These are phyloP conservation scores for Rhizopogon sp. DNA, from an alignment of 768 basidiomycete species.

Conservation along the genomic window DNA sequence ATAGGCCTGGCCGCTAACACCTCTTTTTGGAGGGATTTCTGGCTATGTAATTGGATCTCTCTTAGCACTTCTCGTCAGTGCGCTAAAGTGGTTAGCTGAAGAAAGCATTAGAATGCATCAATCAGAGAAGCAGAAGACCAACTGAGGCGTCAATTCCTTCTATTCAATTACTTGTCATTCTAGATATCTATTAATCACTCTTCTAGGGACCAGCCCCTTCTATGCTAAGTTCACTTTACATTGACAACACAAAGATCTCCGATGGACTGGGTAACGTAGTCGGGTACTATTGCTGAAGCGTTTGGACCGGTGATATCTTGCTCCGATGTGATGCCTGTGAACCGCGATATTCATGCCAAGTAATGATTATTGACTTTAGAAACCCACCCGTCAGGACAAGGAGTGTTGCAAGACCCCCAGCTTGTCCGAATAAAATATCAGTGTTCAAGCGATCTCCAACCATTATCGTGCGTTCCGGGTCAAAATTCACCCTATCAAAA, in stretches of 20 bases:
- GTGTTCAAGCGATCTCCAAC: constrained; percentile 94
- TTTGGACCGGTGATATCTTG: constrained; percentile 68
- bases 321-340: constrained; percentile 70
- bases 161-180: not conserved
- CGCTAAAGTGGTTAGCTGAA: constrained; percentile 31
- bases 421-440: constrained; percentile 90
- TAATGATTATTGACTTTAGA: not conserved
- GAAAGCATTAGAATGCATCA: constrained; percentile 28
- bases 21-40: constrained; percentile 63
- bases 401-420: constrained; percentile 80
- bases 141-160: constrained; percentile 6
- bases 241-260: constrained; percentile 63
- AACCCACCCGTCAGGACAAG: constrained; percentile 85
- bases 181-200: not conserved
- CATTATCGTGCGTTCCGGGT: constrained; percentile 88
- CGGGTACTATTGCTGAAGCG: constrained; percentile 69
- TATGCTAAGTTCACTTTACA: constrained; percentile 11
- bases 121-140: constrained; percentile 17
- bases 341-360: not conserved
- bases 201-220: not conserved
- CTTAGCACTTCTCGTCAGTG: constrained; percentile 44
- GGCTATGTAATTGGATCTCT: constrained; percentile 65
- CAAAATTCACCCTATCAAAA: constrained; percentile 67
- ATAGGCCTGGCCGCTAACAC: constrained; percentile 81
- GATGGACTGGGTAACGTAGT: constrained; percentile 76